Evolutionary conservation across 2,329 filamentous ascomycete genomes (phyloP), one percentile per base, ranked within the genome.

Genomic region (Chaetomiaceae sp.): DNA sequence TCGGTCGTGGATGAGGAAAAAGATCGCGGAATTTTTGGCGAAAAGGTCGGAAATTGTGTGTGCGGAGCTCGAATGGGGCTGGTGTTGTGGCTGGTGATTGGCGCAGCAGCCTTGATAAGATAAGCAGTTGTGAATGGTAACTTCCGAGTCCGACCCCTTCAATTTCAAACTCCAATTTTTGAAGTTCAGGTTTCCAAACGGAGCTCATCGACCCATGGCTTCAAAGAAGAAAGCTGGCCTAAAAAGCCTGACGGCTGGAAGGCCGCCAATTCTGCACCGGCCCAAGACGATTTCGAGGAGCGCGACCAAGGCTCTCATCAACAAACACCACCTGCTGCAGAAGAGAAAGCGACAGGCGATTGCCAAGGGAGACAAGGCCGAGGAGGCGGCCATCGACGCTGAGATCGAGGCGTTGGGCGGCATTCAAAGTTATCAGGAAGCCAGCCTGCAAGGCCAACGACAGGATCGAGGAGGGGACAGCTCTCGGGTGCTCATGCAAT

Each of bases 371-470:
- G 80, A 87, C 62, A 65, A 68, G 49, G 65, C 69, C 1, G 73
- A 75, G 52, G 76, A 73, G 36, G 68, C 70, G 4, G 65, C 68
- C 1, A 69, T 85, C 19, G 66, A 76, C 20, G 71, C 74, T 1
- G 75, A 86, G 61, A 80, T 87, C 42, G 69, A 76, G 34, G 73
- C 74, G 3, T 68, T 84, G 3, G 84, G 84, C 3, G 84, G 84
- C 0, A 71, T 88, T 22, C 73, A 81, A 47, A 75, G 74, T 51
- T 88, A 88, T 60, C 84, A 88, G 63, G 76, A 79, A 61, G 84
- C 84, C 25, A 87, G 84, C 66, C 73, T 87, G n/a, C 80, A 84
- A 54, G 84, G 84, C 14, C 84, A 88, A 65, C 78, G 81, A 47
- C 75, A 75, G 53, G 83, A 86, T 61, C 77, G 84, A 47, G 84